phyloP scores from a whole-genome alignment of 2,329 filamentous ascomycete species.

The Penicillium griseofulvum region DNA sequence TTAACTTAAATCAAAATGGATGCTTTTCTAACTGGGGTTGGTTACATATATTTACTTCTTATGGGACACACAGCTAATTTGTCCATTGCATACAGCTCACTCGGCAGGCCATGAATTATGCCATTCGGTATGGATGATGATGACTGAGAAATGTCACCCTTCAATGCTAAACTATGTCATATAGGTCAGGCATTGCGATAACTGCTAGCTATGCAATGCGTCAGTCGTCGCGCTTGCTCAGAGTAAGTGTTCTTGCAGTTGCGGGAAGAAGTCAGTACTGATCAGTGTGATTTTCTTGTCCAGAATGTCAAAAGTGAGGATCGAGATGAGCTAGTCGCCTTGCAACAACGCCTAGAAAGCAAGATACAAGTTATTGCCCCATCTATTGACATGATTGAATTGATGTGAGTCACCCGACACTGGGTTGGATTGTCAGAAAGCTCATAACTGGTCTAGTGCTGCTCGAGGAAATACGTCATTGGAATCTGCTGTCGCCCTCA shows the following conservation, averaged over 20 bases:
- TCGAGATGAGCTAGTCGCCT: slow-evolving; percentile 66
- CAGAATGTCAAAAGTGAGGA: slow-evolving; percentile 68
- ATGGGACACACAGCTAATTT: slow-evolving; percentile 19
- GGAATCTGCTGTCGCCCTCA: slow-evolving; percentile 79
- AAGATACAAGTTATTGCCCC: slow-evolving; percentile 92
- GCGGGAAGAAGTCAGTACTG: slow-evolving; percentile 2
- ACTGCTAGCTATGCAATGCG: slow-evolving; percentile 82
- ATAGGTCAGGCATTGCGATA: slow-evolving; percentile 72
- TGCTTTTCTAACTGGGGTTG: slow-evolving; percentile 60
- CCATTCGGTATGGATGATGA: slow-evolving; percentile 58
- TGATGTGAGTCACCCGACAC: slow-evolving; percentile 61
- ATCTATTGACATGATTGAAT: slow-evolving; percentile 86
- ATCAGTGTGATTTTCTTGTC: background rate
- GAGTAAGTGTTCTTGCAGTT: slow-evolving; percentile 42
- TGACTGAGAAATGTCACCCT: background rate
- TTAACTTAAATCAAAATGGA: slow-evolving; percentile 61
- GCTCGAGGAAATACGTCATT: slow-evolving; percentile 75
- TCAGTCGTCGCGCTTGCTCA: slow-evolving; percentile 75
- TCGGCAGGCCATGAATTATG: slow-evolving; percentile 85
- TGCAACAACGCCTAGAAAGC: slow-evolving; percentile 73
- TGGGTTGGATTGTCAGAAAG: background rate
- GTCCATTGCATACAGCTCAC: slow-evolving; percentile 51
- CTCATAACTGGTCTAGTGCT: slow-evolving; percentile 45
- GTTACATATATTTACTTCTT: slow-evolving; percentile 3
- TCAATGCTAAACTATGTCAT: slow-evolving; percentile 6